These are phyloP conservation scores for Sarocladium strictum DNA, from an alignment of 2,329 filamentous ascomycete genomes.

Conservation along the genomic window DNA sequence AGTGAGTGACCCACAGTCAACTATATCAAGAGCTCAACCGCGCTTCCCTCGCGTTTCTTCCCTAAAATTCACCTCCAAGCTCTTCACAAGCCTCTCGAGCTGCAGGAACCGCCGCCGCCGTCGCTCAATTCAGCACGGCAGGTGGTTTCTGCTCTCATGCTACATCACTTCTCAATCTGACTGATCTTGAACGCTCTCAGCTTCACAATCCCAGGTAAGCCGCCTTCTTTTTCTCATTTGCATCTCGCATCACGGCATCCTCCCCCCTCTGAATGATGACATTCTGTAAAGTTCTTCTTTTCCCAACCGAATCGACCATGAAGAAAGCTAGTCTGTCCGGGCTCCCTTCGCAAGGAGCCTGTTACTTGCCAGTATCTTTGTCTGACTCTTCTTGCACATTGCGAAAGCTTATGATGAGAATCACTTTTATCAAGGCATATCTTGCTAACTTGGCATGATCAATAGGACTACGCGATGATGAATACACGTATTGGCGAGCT, in stretches of 20 bases:
- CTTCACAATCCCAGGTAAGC: not conserved
- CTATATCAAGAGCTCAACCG: conserved; percentile 2
- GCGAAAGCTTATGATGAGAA: not conserved
- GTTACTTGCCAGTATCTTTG: conserved; percentile 91
- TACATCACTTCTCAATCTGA: not conserved
- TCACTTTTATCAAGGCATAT: not conserved
- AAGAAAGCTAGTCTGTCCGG: conserved; percentile 63
- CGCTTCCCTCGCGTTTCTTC: conserved; percentile 4
- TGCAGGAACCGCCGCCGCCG: not conserved
- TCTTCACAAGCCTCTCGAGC: not conserved
- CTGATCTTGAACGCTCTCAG: conserved; percentile 1
- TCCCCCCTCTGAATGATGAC: conserved; percentile 57
- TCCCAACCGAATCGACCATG: conserved; percentile 84
- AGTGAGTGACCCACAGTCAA: not conserved
- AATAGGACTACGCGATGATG: not conserved
- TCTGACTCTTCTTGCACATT: conserved; percentile 49
- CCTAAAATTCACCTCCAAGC: not conserved
- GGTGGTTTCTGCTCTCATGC: not conserved
- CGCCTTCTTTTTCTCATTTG: conserved; percentile 10
- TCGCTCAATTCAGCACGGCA: not conserved
- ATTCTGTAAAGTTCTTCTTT: conserved; percentile 69
- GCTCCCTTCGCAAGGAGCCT: conserved; percentile 56
- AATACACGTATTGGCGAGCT: conserved; percentile 11
- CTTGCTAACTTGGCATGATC: conserved; percentile 17
- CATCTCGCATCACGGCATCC: conserved; percentile 14